Conservation (phyloP, 352 stramenopile genomes). For the Phytopythium sindhum region DNA sequence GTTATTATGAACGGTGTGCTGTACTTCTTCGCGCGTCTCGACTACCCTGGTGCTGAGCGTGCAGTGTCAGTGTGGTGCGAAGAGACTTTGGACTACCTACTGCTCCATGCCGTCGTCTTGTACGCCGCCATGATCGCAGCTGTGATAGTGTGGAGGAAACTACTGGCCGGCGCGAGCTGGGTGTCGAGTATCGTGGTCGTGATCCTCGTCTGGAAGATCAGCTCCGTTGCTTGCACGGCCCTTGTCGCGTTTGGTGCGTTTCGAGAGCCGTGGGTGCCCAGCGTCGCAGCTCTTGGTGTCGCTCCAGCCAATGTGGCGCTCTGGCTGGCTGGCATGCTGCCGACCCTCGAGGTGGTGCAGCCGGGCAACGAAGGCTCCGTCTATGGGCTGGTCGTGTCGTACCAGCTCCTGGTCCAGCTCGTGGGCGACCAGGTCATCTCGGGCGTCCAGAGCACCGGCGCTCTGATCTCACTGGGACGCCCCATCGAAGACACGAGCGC, state of each 20-base stretch:
- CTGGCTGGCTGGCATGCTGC: conserved; percentile 32
- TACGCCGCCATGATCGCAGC: conserved; percentile 18
- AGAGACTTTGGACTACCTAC: conserved; percentile 8
- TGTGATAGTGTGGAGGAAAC: conserved; percentile 21
- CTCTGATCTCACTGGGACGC: conserved; percentile 5
- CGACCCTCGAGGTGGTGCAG: conserved; percentile 41
- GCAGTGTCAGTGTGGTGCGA: conserved; percentile 4
- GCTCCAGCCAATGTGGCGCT: conserved; percentile 24
- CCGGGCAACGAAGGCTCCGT: conserved; percentile 38
- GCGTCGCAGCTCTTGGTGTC: conserved; percentile 12
- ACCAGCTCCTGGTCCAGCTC: conserved; percentile 33
- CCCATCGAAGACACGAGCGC: not conserved
- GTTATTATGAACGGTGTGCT: conserved; percentile 39
- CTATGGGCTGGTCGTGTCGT: conserved; percentile 31
- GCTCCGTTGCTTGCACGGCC: conserved; percentile 10
- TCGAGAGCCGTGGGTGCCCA: conserved; percentile 22
- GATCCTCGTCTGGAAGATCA: conserved; percentile 12
- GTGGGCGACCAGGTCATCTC: conserved; percentile 21
- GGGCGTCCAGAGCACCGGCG: conserved; percentile 7
- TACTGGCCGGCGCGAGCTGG: conserved; percentile 25
- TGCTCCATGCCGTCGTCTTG: conserved; percentile 18
- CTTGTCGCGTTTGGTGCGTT: conserved; percentile 23
- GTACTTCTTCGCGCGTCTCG: conserved; percentile 36
- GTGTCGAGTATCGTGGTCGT: conserved; percentile 7
- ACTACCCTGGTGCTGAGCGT: conserved; percentile 8